Conservation (phyloP, 1,139 yeast genomes). For the Hyphopichia pseudoburtonii region DNA sequence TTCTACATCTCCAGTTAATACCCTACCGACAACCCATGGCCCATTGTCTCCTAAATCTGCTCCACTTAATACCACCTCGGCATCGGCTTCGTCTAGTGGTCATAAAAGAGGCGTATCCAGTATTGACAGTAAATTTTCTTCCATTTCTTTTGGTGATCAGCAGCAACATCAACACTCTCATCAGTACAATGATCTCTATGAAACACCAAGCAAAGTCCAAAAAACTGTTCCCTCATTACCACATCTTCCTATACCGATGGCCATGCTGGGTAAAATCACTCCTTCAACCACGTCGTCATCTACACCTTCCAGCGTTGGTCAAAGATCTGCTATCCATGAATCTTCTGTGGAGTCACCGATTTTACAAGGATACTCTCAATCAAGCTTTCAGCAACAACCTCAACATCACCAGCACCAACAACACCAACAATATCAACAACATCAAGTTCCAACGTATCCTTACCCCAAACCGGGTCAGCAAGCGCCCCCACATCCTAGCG, state of each 20-base stretch:
- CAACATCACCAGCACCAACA: background rate
- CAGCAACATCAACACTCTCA: background rate
- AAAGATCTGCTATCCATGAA: background rate
- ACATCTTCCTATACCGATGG: background rate
- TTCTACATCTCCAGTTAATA: background rate
- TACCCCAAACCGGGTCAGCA: too few relatives aligned
- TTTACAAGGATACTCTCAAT: background rate
- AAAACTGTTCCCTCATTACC: background rate
- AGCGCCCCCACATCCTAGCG: too few relatives aligned
- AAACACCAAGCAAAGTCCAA: background rate
- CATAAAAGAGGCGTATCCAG: background rate
- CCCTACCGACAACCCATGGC: background rate
- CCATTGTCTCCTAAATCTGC: background rate
- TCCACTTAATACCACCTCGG: background rate
- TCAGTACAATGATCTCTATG: background rate
- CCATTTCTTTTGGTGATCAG: constrained; percentile 2
- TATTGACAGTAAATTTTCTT: constrained; percentile 1
- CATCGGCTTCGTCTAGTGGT: too few relatives aligned
- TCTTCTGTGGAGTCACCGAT: background rate
- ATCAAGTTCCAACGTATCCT: too few relatives aligned
- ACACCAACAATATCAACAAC: background rate
- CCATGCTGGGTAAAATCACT: background rate
- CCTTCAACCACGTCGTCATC: background rate
- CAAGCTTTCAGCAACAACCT: background rate
- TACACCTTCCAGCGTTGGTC: background rate